Percentiles rank a stretch among this genome's conserved stretches.
Conservation (phyloP, 495 filamentous ascomycete genomes). For the Penicillium cinerascens region DNA sequence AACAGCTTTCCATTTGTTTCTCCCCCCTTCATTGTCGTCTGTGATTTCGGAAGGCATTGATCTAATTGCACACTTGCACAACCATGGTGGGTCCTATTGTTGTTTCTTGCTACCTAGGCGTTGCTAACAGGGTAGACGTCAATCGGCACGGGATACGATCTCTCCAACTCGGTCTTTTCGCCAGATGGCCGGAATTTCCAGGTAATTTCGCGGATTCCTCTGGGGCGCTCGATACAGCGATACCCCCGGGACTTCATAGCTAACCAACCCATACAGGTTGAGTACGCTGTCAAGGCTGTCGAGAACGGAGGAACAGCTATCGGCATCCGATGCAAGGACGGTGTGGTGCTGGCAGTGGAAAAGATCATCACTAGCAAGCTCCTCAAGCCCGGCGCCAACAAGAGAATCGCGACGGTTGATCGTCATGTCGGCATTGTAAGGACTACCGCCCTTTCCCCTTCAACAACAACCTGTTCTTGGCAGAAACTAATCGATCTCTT, state of each 20-base stretch:
- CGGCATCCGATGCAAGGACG: slow-evolving; percentile 95
- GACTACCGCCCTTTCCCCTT: slow-evolving; percentile 3
- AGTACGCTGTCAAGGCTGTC: slow-evolving; percentile 97
- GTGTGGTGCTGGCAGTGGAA: slow-evolving; percentile 92
- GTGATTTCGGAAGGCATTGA: slow-evolving; percentile 1
- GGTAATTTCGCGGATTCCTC: slow-evolving; percentile 35
- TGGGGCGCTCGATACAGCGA: neutral
- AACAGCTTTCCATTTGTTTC: slow-evolving; percentile 6
- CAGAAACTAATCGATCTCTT: slow-evolving; percentile 2
- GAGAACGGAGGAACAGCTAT: slow-evolving; percentile 97
- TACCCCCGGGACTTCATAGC: neutral
- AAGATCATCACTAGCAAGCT: slow-evolving; percentile 95
- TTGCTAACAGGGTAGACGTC: slow-evolving; percentile 65
- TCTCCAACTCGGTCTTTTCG: slow-evolving; percentile 98
- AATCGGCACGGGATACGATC: slow-evolving; percentile 99
- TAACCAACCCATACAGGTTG: slow-evolving; percentile 54
- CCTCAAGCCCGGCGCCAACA: slow-evolving; percentile 88
- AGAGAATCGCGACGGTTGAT: slow-evolving; percentile 92
- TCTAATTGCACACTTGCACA: slow-evolving; percentile 12
- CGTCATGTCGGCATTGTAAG: slow-evolving; percentile 89
- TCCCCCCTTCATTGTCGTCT: slow-evolving; percentile 4
- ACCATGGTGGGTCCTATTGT: slow-evolving; percentile 33
- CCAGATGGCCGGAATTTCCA: slow-evolving; percentile 99
- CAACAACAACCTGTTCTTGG: neutral
- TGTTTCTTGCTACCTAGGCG: slow-evolving; percentile 3